Conservation (phyloP, 192 early-diverging fungal species). For the Powellomyces hirtus region DNA sequence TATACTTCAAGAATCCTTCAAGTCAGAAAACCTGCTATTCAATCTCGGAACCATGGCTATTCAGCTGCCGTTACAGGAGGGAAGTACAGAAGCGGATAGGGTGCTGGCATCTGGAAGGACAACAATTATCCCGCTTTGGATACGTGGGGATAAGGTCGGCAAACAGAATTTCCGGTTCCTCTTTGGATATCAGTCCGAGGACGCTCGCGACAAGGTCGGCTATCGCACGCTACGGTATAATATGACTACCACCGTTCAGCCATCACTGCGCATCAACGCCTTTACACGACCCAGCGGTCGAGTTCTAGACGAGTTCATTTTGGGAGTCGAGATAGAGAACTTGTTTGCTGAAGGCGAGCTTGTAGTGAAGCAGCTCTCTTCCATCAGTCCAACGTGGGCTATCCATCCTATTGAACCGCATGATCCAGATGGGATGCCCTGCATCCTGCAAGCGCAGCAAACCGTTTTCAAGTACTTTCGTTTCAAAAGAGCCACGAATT, state of each 20-base stretch:
- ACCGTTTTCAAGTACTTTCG: slow-evolving; percentile 49
- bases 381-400: slow-evolving; percentile 69
- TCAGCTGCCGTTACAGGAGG: slow-evolving; percentile 40
- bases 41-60: slow-evolving; percentile 54
- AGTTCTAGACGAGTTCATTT: slow-evolving; percentile 78
- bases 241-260: slow-evolving; percentile 63
- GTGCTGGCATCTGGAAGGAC: slow-evolving; percentile 65
- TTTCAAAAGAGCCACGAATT: slow-evolving; percentile 24
- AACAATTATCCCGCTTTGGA: slow-evolving; percentile 78
- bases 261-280: slow-evolving; percentile 90
- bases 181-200: slow-evolving; percentile 78
- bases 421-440: background rate
- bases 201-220: slow-evolving; percentile 53
- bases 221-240: slow-evolving; percentile 68
- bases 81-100: slow-evolving; percentile 15
- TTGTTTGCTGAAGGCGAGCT: slow-evolving; percentile 53
- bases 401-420: slow-evolving; percentile 45
- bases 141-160: slow-evolving; percentile 89
- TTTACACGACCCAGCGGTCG: slow-evolving; percentile 83
- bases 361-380: slow-evolving; percentile 66
- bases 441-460: slow-evolving; percentile 35
- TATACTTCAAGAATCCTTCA: slow-evolving; percentile 12
- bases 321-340: slow-evolving; percentile 90
- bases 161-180: slow-evolving; percentile 75
- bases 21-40: slow-evolving; percentile 53